Conservation (phyloP, 1,284 basidiomycete species). For the Cystobasidiaceae sp. region DNA sequence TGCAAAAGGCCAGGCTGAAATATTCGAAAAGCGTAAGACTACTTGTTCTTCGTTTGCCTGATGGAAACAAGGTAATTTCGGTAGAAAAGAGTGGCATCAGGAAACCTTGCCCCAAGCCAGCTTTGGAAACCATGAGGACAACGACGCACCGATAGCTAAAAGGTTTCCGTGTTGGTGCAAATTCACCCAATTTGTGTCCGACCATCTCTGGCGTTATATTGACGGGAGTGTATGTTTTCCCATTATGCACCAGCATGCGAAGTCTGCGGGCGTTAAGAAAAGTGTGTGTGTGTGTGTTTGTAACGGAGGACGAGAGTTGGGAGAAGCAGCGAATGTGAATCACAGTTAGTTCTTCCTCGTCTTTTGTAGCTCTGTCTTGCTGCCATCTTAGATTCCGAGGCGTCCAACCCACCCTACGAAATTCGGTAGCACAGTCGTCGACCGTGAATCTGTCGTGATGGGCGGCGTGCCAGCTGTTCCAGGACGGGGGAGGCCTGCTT, state of each 20-base stretch:
- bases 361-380: background rate
- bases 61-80: too few relatives aligned
- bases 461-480: slow-evolving; percentile 49
- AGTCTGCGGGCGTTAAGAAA: slow-evolving; percentile 25
- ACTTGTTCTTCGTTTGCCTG: too few relatives aligned
- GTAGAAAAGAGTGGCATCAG: too few relatives aligned
- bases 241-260: slow-evolving; percentile 73
- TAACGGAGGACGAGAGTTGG: background rate
- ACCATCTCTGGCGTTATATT: slow-evolving; percentile 94
- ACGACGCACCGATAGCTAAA: slow-evolving; percentile 48
- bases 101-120: too few relatives aligned
- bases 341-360: background rate
- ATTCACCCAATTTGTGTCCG: slow-evolving; percentile 94
- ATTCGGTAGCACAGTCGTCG: slow-evolving; percentile 90
- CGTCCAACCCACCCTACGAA: slow-evolving; percentile 67
- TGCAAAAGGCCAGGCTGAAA: too few relatives aligned
- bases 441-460: slow-evolving; percentile 81
- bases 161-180: slow-evolving; percentile 71
- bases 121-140: too few relatives aligned
- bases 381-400: background rate
- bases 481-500: slow-evolving; percentile 56
- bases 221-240: slow-evolving; percentile 82
- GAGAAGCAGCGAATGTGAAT: too few relatives aligned
- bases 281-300: background rate
- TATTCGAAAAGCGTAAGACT: too few relatives aligned